These are phyloP conservation scores for Botrytis fragariae DNA, from an alignment of 2,329 filamentous ascomycete genomes.

Conservation along the genomic window DNA sequence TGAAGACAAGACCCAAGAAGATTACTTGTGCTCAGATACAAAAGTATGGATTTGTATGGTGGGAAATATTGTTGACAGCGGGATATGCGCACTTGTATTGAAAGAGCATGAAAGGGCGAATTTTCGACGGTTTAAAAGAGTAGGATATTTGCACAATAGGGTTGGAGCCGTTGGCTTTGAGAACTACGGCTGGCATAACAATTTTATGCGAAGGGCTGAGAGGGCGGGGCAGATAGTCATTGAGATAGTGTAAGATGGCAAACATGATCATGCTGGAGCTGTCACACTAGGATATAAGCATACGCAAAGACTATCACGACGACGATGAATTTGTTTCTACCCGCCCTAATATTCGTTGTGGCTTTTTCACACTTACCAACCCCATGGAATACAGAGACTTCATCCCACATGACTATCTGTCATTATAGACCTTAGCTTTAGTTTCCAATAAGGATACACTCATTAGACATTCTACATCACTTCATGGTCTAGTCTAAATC, in stretches of 20 bases:
- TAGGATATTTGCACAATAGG: slow-evolving; percentile 2
- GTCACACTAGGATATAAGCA: background rate
- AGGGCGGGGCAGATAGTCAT: background rate
- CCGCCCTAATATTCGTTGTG: background rate
- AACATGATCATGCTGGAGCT: background rate
- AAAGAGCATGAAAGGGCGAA: background rate
- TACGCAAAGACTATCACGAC: background rate
- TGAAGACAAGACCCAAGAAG: background rate
- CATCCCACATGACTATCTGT: background rate
- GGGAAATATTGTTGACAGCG: background rate
- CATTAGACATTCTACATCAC: background rate
- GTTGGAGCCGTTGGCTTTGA: background rate
- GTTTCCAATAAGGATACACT: background rate
- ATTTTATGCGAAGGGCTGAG: background rate
- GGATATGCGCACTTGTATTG: background rate
- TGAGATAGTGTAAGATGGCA: background rate
- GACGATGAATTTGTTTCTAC: background rate
- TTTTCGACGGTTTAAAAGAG: background rate
- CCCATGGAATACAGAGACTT: background rate
- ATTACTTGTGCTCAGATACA: background rate
- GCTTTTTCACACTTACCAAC: background rate
- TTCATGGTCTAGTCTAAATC: background rate
- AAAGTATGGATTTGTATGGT: background rate
- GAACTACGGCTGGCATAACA: background rate
- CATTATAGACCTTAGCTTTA: background rate